Percentiles rank a stretch among this genome's conserved stretches.
Evolutionary conservation across 129 eudicot species (phyloP).

Genomic region (Tagetes erecta): DNA sequence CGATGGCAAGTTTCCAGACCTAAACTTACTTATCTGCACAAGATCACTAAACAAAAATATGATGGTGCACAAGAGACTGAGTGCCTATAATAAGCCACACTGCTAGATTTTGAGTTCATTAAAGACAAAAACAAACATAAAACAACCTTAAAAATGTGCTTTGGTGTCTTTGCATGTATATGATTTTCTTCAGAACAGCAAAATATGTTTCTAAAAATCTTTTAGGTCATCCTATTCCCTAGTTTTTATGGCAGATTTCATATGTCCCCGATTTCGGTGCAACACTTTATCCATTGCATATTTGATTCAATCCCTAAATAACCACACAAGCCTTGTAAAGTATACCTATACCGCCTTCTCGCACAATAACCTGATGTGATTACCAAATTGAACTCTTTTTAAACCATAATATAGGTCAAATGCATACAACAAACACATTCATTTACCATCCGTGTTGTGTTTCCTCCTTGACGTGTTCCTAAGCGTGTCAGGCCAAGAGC

Average conservation of each 20-base stretch:
- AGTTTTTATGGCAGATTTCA: too few species aligned
- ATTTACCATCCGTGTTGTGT: background rate
- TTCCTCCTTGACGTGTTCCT: too few species aligned
- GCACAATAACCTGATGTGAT: background rate
- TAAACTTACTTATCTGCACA: background rate
- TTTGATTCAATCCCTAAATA: background rate
- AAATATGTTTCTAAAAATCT: background rate
- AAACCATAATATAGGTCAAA: background rate
- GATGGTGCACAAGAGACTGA: background rate
- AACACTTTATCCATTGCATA: background rate
- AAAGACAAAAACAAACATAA: background rate
- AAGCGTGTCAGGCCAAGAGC: background rate
- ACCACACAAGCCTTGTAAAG: background rate
- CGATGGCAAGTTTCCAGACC: background rate
- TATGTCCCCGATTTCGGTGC: background rate
- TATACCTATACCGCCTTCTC: background rate
- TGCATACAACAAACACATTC: background rate
- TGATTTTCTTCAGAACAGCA: background rate
- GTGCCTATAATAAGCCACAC: constrained; percentile 6
- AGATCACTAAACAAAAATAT: background rate
- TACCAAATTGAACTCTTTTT: background rate
- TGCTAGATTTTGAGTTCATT: background rate
- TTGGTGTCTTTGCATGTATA: constrained; percentile 10
- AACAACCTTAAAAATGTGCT: background rate
- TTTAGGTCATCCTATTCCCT: background rate